phyloP scores from a whole-genome alignment of 208 protist species.

The Trypanosoma mega region DNA sequence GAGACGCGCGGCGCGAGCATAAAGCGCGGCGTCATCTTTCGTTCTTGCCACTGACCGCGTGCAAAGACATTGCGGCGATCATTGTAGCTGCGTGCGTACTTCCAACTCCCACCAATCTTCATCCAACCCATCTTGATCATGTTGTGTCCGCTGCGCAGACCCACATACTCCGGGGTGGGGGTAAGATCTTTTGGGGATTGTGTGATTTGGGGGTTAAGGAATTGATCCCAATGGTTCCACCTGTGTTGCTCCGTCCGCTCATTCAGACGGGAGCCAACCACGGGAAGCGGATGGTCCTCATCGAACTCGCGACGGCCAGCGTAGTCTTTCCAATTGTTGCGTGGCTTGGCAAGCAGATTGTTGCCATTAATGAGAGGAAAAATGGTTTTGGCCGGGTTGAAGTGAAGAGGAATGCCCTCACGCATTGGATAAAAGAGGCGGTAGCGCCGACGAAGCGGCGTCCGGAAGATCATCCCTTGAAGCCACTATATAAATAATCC shows the following conservation, averaged over 20 bases:
- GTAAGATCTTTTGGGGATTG: conserved; percentile 65
- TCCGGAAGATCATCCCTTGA: conserved; percentile 33
- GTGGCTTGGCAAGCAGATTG: conserved; percentile 79
- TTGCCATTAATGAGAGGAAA: conserved; percentile 91
- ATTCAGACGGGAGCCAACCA: conserved; percentile 72
- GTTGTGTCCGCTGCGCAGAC: conserved; percentile 79
- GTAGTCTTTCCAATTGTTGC: conserved; percentile 84
- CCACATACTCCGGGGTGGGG: conserved; percentile 82
- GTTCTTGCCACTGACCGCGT: conserved; percentile 88
- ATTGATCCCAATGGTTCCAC: conserved; percentile 88
- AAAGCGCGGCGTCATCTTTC: conserved; percentile 90
- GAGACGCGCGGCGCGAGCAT: conserved; percentile 90
- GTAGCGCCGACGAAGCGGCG: conserved; percentile 31
- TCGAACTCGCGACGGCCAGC: conserved; percentile 78
- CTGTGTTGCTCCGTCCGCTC: conserved; percentile 77
- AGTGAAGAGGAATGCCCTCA: conserved; percentile 73
- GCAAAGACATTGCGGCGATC: conserved; percentile 72
- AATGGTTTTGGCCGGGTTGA: conserved; percentile 70
- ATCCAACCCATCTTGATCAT: conserved; percentile 91
- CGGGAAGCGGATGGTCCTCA: conserved; percentile 79
- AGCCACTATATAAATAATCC: background rate
- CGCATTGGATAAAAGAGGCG: conserved; percentile 73
- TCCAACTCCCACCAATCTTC: conserved; percentile 90
- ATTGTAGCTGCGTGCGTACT: conserved; percentile 84
- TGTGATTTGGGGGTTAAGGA: conserved; percentile 82